Base-by-base conservation (phyloP, 176 grass and related monocot species). In the Zoysia japonica region DNA sequence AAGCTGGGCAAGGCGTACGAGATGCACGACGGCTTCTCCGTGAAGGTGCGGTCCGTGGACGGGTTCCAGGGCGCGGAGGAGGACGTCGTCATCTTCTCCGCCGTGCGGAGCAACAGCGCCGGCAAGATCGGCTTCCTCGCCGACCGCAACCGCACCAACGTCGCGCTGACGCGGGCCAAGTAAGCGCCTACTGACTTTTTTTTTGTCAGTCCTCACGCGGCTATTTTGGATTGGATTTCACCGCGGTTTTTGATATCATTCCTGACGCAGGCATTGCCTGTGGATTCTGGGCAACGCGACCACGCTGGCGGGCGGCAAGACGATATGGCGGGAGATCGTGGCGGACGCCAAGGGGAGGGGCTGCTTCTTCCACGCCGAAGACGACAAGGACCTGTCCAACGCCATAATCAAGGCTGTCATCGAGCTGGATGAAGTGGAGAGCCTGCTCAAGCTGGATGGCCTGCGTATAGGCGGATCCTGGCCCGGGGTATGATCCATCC, bases 31-130 rank as follows among this genome's bases (percentile, higher is more conserved):
- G 50, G 35, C 1, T 86, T 92, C 80, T 71, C 86, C 1, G 80
- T 94, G 73, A 91, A 91, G 84, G 89, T 91, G 7, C 82, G 78
- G n/a, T 89, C 92, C 1, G 92, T 94, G 51, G 92, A 94, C 62
- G 92, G 92, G n/a, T 89, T 94, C 87, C 92, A 94, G 87, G 92
- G 92, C 38, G 80, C 82, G 2, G 89, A 94, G 68, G 92, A 94
- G 74, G 92, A 94, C 38, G 50, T 91, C 19, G 89, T 94, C 64
- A 89, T 94, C 70, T 61, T 94, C 59, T 91, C 86, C 57, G 49
- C 89, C 35, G 92, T 94, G 43, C 79, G 92, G 12, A 90, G 82
- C 77, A 94, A 94, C 73, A 47, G 6, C 36, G 6, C 15, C 37
- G 89, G 89, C 44, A 77, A 85, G 0, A 73, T 91, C 38, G 89